Conservation (phyloP, 106 monocot genomes). For the Acorus gramineus region DNA sequence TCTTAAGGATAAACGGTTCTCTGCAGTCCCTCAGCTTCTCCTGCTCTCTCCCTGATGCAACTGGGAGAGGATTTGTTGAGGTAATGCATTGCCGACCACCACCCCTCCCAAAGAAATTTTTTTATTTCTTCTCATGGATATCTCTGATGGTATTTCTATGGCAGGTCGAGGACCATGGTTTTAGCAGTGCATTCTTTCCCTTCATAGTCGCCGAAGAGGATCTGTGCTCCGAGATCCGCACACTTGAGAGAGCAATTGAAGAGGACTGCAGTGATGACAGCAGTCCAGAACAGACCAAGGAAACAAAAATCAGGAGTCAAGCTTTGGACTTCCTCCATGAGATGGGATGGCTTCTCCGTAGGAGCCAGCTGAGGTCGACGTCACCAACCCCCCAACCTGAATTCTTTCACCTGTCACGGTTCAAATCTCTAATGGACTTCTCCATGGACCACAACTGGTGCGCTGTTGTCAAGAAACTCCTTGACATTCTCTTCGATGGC, state of each 20-base stretch:
- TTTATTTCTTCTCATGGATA: not conserved
- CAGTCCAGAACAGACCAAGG: slow-evolving; percentile 1
- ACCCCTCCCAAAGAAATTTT: no score
- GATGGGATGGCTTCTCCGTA: slow-evolving; percentile 75
- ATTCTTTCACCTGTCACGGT: slow-evolving; percentile 32
- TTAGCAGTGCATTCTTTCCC: slow-evolving; percentile 57
- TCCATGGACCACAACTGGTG: slow-evolving; percentile 56
- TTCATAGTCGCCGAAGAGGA: slow-evolving; percentile 82
- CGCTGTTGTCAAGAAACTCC: slow-evolving; percentile 68
- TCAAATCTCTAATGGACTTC: slow-evolving; percentile 51
- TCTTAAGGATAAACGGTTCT: slow-evolving; percentile 1
- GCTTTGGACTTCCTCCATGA: slow-evolving; percentile 67
- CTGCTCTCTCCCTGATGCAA: slow-evolving; percentile 44
- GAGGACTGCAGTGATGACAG: not conserved
- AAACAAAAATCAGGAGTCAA: slow-evolving; percentile 16
- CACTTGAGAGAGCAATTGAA: slow-evolving; percentile 38
- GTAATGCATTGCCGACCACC: slow-evolving; percentile 6
- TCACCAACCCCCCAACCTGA: slow-evolving; percentile 5
- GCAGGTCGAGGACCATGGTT: slow-evolving; percentile 68
- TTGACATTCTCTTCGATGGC: slow-evolving; percentile 50
- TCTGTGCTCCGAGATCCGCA: slow-evolving; percentile 59
- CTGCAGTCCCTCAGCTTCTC: slow-evolving; percentile 34
- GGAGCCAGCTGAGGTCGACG: slow-evolving; percentile 23
- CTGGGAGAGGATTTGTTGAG: slow-evolving; percentile 82
- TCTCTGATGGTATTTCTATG: not conserved